Evolutionary conservation across 768 basidiomycete genomes (phyloP).

Genomic region (Boletus sp.): DNA sequence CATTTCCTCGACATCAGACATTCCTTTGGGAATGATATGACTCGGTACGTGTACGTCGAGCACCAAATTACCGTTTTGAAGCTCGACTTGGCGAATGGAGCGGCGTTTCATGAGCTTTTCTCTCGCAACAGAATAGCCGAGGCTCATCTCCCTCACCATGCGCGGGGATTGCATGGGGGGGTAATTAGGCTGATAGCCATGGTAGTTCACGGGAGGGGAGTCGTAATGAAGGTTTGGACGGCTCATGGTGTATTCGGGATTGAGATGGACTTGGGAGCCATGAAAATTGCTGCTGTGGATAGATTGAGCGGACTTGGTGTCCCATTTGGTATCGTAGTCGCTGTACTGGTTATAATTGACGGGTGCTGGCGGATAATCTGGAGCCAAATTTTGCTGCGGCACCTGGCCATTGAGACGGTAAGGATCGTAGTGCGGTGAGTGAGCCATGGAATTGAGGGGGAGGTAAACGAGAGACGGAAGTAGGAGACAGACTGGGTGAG

Average conservation of each 20-base stretch:
- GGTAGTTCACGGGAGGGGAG: constrained; percentile 47
- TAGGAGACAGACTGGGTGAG: neutral
- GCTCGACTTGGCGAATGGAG: constrained; percentile 73
- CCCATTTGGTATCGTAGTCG: constrained; percentile 46
- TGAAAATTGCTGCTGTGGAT: constrained; percentile 52
- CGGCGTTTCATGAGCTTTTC: constrained; percentile 83
- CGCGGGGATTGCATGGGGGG: constrained; percentile 55
- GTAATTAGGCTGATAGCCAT: constrained; percentile 45
- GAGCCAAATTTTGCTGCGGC: constrained; percentile 30
- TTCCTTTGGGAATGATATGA: constrained; percentile 69
- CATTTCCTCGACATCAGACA: constrained; percentile 64
- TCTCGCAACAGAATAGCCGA: constrained; percentile 63
- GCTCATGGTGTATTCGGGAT: constrained; percentile 57
- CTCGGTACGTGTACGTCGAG: constrained; percentile 79
- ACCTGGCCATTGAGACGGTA: constrained; percentile 36
- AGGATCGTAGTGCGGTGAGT: constrained; percentile 51
- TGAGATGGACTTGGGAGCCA: constrained; percentile 72
- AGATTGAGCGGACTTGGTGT: constrained; percentile 53
- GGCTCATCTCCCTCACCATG: constrained; percentile 44
- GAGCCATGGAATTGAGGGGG: constrained; percentile 42
- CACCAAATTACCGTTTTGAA: constrained; percentile 80
- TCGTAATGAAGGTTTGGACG: constrained; percentile 38
- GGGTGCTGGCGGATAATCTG: constrained; percentile 37
- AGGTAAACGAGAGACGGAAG: neutral
- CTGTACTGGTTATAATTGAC: constrained; percentile 39